Percentiles rank a stretch among this genome's conserved stretches.
These are phyloP conservation scores for Gracilaria domingensis DNA, from an alignment of 23 red algal species.

Conservation along the genomic window DNA sequence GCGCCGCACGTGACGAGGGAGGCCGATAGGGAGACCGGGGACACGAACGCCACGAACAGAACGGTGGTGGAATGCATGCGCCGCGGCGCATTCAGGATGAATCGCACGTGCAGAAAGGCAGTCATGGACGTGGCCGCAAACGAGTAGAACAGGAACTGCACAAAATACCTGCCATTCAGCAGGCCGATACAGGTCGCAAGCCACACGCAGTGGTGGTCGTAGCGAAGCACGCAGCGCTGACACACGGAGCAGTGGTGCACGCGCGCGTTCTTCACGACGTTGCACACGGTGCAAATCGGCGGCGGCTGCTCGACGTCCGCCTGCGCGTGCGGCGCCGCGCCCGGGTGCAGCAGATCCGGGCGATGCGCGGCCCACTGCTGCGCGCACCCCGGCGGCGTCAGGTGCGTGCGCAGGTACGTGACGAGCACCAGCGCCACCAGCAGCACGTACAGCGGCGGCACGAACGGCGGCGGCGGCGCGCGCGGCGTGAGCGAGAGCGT, in stretches of 20 bases:
- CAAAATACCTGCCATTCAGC: constrained; percentile 34
- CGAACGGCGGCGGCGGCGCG: not conserved
- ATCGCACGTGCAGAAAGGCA: not conserved
- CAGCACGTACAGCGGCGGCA: not conserved
- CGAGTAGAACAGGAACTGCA: constrained; percentile 36
- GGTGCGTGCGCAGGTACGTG: constrained; percentile 22
- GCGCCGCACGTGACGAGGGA: not conserved
- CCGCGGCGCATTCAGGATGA: not conserved
- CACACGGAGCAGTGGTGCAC: constrained; percentile 53
- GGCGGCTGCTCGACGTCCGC: constrained; percentile 8
- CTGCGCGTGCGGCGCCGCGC: not conserved
- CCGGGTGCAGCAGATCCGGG: constrained; percentile 19
- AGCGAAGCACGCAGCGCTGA: constrained; percentile 32
- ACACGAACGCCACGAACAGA: constrained; percentile 13
- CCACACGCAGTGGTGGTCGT: constrained; percentile 54
- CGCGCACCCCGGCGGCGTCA: constrained; percentile 1
- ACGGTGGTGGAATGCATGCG: not conserved
- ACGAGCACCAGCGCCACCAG: not conserved
- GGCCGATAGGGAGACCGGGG: not conserved
- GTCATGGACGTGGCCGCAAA: not conserved
- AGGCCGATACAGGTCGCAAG: constrained; percentile 30
- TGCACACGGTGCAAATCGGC: constrained; percentile 6
- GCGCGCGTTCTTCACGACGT: not conserved
- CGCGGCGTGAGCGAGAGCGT: not conserved
- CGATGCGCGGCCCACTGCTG: not conserved